phyloP scores from a whole-genome alignment of 164 flowering plant genomes.

The Platanus orientalis region DNA sequence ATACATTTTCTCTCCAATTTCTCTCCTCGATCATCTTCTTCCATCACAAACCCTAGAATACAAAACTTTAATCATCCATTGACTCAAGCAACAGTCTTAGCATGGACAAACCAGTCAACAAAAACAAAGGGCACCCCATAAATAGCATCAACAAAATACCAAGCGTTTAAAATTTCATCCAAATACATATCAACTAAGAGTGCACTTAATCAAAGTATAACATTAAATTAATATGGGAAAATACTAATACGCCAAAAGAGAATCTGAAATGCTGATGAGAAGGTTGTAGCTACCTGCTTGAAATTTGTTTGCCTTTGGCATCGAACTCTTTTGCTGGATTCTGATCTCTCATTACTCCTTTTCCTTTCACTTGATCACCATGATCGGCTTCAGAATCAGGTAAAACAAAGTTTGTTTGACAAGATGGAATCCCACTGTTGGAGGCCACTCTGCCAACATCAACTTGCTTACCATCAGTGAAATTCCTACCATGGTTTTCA shows the following conservation, averaged over 20 bases:
- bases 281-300: slow-evolving; percentile 36
- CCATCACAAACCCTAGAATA: too few species aligned
- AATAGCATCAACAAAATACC: too few species aligned
- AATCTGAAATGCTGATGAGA: background rate
- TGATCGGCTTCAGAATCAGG: slow-evolving; percentile 31
- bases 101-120: too few species aligned
- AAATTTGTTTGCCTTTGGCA: slow-evolving; percentile 6
- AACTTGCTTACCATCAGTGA: slow-evolving; percentile 17
- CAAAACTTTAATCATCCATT: too few species aligned
- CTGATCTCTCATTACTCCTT: slow-evolving; percentile 27
- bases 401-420: slow-evolving; percentile 21
- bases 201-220: background rate
- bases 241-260: background rate
- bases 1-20: too few species aligned
- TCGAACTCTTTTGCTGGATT: slow-evolving; percentile 23
- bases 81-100: too few species aligned
- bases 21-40: too few species aligned
- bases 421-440: slow-evolving; percentile 9
- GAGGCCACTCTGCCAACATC: slow-evolving; percentile 7
- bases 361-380: slow-evolving; percentile 43
- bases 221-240: background rate
- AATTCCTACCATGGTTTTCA: slow-evolving; percentile 15
- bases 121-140: too few species aligned
- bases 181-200: background rate
- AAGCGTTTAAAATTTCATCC: too few species aligned